phyloP scores from a whole-genome alignment of 2,329 filamentous ascomycete species.

The Orbilia oligospora region DNA sequence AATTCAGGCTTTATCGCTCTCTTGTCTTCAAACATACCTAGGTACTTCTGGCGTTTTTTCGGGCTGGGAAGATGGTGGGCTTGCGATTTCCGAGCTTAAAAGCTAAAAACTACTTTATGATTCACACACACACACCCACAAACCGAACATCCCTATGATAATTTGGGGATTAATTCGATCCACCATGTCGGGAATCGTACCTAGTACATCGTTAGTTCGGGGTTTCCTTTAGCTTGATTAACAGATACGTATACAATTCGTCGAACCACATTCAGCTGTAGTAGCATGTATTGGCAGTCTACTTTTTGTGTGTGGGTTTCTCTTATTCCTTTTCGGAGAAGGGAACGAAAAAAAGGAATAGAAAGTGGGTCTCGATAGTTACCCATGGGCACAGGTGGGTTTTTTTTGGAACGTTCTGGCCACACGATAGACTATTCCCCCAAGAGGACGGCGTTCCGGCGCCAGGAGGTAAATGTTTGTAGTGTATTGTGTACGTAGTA shows the following conservation, averaged over 20 bases:
- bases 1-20: neutral
- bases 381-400: conserved; percentile 2
- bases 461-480: conserved; percentile 10
- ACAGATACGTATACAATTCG: no score
- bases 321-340: conserved; percentile 3
- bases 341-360: neutral
- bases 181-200: conserved; percentile 24
- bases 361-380: conserved; percentile 32
- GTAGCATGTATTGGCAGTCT: neutral
- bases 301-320: conserved; percentile 5
- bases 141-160: neutral
- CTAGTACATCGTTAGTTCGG: conserved; percentile 2
- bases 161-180: conserved; percentile 18
- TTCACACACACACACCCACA: conserved; percentile 6
- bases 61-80: neutral
- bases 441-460: conserved; percentile 23
- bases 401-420: conserved; percentile 32
- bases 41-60: neutral
- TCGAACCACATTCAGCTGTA: neutral
- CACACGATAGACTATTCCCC: conserved; percentile 12
- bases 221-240: neutral
- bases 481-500: neutral
- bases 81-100: conserved; percentile 14
- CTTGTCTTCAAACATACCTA: neutral
- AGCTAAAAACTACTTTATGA: conserved; percentile 10